Conservation (phyloP, 2,329 filamentous ascomycete species). For the Podosphaera xanthii region DNA sequence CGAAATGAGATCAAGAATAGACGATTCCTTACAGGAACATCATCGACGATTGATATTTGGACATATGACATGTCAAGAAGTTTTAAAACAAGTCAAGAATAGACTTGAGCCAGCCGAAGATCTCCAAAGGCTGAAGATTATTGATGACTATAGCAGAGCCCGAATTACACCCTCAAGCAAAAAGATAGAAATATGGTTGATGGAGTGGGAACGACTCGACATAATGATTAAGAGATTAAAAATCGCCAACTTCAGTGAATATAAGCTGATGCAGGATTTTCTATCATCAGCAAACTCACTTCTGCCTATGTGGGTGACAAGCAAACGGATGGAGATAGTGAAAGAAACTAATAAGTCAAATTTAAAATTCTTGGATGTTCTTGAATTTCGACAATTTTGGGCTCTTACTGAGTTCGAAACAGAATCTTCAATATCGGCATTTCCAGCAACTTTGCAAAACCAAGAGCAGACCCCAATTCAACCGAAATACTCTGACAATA, state of each 20-base stretch:
- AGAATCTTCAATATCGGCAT: neutral
- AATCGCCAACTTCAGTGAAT: slow-evolving; percentile 1
- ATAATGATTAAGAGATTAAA: neutral
- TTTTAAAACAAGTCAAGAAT: too few relatives aligned
- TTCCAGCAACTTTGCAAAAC: neutral
- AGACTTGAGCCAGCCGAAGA: too few relatives aligned
- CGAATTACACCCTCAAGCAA: too few relatives aligned
- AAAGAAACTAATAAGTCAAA: neutral
- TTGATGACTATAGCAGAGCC: too few relatives aligned
- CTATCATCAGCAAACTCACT: neutral
- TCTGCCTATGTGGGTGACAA: neutral
- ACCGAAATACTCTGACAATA: neutral
- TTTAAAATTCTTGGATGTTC: neutral
- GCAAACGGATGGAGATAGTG: slow-evolving; percentile 1
- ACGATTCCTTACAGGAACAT: too few relatives aligned
- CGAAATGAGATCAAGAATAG: too few relatives aligned
- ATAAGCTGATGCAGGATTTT: neutral
- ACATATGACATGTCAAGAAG: too few relatives aligned
- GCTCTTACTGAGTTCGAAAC: neutral
- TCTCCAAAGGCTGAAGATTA: too few relatives aligned
- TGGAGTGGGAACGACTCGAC: slow-evolving; percentile 1
- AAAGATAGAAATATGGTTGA: neutral
- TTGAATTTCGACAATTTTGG: slow-evolving; percentile 1
- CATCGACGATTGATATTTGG: too few relatives aligned
- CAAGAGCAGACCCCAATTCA: neutral